phyloP scores from a whole-genome alignment of 1,284 basidiomycete species.

The Ustilago vetiveriae region DNA sequence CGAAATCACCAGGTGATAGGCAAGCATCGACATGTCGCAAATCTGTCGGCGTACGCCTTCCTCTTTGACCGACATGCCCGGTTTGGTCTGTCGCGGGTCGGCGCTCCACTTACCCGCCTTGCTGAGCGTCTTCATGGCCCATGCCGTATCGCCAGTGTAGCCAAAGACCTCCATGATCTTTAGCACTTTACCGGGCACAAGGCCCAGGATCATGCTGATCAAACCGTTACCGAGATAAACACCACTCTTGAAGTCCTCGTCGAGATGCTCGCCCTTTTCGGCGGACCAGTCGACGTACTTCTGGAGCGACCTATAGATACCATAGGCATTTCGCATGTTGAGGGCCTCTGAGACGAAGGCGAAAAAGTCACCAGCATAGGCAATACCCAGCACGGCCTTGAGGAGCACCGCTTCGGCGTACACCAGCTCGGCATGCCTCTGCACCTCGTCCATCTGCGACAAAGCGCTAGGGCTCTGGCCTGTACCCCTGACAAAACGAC shows the following conservation, averaged over 20 bases:
- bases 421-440: constrained; percentile 64
- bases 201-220: constrained; percentile 65
- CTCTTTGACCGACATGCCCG: constrained; percentile 38
- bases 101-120: constrained; percentile 57
- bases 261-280: constrained; percentile 38
- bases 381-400: constrained; percentile 64
- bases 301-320: constrained; percentile 62
- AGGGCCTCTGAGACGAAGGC: constrained; percentile 64
- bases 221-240: constrained; percentile 65
- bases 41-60: constrained; percentile 56
- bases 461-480: constrained; percentile 56
- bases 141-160: constrained; percentile 60
- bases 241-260: constrained; percentile 65
- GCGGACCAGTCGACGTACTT: constrained; percentile 66
- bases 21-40: constrained; percentile 64
- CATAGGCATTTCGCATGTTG: constrained; percentile 66
- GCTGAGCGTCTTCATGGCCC: constrained; percentile 58
- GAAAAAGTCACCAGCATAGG: constrained; percentile 65
- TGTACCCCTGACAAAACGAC: constrained; percentile 63
- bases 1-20: constrained; percentile 65
- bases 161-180: constrained; percentile 67
- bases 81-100: constrained; percentile 35
- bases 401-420: constrained; percentile 62
- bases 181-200: constrained; percentile 64
- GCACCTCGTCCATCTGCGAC: constrained; percentile 59